These are phyloP conservation scores for Leersia perrieri DNA, from an alignment of 176 grass and related monocot species.

Conservation along the genomic window DNA sequence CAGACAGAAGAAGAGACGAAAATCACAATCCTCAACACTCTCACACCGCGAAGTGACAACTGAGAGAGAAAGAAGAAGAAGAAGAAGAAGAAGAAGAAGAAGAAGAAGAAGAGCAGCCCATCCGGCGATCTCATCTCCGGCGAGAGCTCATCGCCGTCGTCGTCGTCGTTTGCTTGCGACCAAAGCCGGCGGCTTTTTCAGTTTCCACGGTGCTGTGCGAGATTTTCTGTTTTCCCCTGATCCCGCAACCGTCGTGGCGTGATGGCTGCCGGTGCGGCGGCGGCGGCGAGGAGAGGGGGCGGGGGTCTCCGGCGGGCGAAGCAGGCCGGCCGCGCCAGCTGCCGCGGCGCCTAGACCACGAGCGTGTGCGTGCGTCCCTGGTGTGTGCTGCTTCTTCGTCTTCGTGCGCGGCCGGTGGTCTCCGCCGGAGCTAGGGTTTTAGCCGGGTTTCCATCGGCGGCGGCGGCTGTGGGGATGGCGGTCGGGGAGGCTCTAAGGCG, in stretches of 20 bases:
- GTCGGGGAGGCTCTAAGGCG: slow-evolving; percentile 71
- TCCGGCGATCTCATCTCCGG: background rate
- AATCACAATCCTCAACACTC: too few species aligned
- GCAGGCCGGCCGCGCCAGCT: slow-evolving; percentile 82
- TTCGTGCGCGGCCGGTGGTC: background rate
- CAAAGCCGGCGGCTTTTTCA: background rate
- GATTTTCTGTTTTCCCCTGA: too few species aligned
- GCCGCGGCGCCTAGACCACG: slow-evolving; percentile 98
- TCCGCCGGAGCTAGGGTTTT: slow-evolving; percentile 35
- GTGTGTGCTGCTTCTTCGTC: background rate
- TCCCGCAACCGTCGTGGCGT: background rate
- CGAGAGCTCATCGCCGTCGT: background rate
- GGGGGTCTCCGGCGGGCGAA: slow-evolving; percentile 67
- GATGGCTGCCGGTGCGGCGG: slow-evolving; percentile 69
- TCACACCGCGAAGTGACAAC: background rate
- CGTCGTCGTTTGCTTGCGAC: background rate
- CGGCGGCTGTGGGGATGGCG: slow-evolving; percentile 40
- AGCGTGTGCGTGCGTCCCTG: too few species aligned
- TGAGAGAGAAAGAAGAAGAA: too few species aligned
- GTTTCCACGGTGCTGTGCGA: too few species aligned
- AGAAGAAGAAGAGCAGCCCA: too few species aligned
- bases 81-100: too few species aligned
- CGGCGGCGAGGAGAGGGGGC: slow-evolving; percentile 38
- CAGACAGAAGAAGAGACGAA: slow-evolving; percentile 17
- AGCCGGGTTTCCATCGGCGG: background rate